These are phyloP conservation scores for Coprinopsis strossmayeri DNA, from an alignment of 768 basidiomycete species.

Conservation along the genomic window DNA sequence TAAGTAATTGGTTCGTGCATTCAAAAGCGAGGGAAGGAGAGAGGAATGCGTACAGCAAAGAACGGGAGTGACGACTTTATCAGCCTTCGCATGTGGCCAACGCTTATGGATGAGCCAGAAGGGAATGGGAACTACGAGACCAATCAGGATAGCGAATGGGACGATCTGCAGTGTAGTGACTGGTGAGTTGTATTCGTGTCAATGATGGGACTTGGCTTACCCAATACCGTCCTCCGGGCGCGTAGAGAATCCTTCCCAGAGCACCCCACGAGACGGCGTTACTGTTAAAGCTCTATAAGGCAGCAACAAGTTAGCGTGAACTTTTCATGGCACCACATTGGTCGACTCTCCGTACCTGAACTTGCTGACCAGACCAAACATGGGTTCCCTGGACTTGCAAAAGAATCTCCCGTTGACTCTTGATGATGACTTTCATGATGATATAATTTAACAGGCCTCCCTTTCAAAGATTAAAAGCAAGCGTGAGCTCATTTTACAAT, in stretches of 20 bases:
- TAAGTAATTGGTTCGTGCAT: background rate
- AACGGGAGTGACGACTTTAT: constrained; percentile 46
- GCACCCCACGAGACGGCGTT: constrained; percentile 55
- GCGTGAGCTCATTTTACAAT: background rate
- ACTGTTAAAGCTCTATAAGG: constrained; percentile 29
- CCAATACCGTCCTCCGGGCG: constrained; percentile 39
- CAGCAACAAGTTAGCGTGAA: background rate
- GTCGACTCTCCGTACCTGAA: constrained; percentile 18
- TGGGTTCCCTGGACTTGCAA: constrained; percentile 46
- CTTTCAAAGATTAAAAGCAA: constrained; percentile 11
- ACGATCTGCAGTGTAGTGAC: constrained; percentile 24
- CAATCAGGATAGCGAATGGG: constrained; percentile 41
- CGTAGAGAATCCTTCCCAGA: constrained; percentile 40
- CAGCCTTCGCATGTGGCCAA: constrained; percentile 40
- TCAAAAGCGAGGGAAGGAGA: background rate
- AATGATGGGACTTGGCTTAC: constrained; percentile 19
- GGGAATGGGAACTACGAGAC: constrained; percentile 46
- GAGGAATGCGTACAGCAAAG: constrained; percentile 25
- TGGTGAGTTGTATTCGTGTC: background rate
- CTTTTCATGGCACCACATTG: background rate
- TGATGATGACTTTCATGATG: constrained; percentile 52
- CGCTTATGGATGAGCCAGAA: constrained; percentile 45
- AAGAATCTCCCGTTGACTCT: constrained; percentile 38
- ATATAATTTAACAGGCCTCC: constrained; percentile 38
- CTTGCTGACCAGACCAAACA: constrained; percentile 44